Percentiles rank a stretch among this genome's conserved stretches.
Conservation (phyloP, 2,329 filamentous ascomycete species). For the Zopfia rhizophila region DNA sequence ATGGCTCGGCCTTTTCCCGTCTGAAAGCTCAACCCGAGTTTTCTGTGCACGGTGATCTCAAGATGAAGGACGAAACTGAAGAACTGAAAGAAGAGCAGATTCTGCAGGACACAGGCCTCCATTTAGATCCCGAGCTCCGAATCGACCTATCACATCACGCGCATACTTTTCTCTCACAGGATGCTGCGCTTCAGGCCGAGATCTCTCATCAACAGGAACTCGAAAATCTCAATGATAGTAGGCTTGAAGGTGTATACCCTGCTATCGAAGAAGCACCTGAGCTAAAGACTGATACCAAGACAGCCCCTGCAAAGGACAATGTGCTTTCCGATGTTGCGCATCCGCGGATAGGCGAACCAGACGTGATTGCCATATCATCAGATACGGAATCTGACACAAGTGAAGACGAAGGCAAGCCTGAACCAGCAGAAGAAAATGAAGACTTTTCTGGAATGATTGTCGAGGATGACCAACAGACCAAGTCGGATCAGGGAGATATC, state of each 20-base stretch:
- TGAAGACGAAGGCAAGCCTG: conserved; percentile 3
- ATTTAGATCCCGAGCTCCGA: no score
- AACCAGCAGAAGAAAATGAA: conserved; percentile 3
- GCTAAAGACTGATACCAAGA: neutral
- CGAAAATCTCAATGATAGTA: no score
- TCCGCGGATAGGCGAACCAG: conserved; percentile 6
- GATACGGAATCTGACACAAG: conserved; percentile 17
- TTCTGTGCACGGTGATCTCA: conserved; percentile 21
- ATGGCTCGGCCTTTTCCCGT: conserved; percentile 39
- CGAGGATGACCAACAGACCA: neutral
- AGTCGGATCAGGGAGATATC: no score
- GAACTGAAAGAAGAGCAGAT: conserved; percentile 10
- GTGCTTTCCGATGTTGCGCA: neutral
- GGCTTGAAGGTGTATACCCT: no score
- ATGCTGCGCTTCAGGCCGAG: no score
- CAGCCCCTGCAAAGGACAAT: neutral
- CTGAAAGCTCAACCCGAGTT: conserved; percentile 16
- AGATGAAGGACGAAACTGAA: conserved; percentile 2
- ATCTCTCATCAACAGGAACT: no score
- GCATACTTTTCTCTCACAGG: no score
- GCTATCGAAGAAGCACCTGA: neutral
- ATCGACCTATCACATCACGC: no score
- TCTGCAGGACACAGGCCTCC: no score
- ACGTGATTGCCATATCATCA: conserved; percentile 27
- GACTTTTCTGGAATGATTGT: neutral